Evolutionary conservation across 2,329 filamentous ascomycete species (phyloP).

Genomic region (Talaromyces sp.): DNA sequence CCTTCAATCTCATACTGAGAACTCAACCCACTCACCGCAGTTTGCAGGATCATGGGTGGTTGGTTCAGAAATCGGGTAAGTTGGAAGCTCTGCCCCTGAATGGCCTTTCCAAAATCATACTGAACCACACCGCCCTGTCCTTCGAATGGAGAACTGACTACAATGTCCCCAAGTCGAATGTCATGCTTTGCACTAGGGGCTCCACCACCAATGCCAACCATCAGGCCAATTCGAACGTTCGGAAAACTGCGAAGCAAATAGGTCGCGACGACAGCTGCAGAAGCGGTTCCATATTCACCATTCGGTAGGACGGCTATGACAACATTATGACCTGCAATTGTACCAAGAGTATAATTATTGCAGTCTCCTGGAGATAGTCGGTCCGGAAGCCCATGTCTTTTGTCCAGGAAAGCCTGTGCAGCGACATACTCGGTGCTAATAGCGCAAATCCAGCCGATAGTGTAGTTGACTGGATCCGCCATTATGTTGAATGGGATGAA

Average conservation of each 20-base stretch:
- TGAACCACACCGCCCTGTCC: slow-evolving; percentile 21
- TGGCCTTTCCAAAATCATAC: slow-evolving; percentile 23
- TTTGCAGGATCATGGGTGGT: slow-evolving; percentile 20
- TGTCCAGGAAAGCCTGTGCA: slow-evolving; percentile 41
- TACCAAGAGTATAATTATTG: slow-evolving; percentile 32
- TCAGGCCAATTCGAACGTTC: slow-evolving; percentile 36
- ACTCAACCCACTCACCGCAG: slow-evolving; percentile 19
- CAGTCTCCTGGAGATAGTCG: slow-evolving; percentile 22
- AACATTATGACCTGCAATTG: slow-evolving; percentile 30
- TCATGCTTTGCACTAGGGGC: slow-evolving; percentile 26
- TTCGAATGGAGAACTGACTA: slow-evolving; percentile 14
- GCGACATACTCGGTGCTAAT: slow-evolving; percentile 38
- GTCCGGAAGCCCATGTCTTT: slow-evolving; percentile 30
- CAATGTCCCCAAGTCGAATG: slow-evolving; percentile 32
- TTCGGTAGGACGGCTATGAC: slow-evolving; percentile 31
- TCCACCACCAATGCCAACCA: slow-evolving; percentile 46
- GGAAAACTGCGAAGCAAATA: slow-evolving; percentile 32
- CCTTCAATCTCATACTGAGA: slow-evolving; percentile 16
- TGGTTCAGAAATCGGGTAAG: slow-evolving; percentile 21
- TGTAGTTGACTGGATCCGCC: slow-evolving; percentile 22
- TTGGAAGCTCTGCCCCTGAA: slow-evolving; percentile 20
- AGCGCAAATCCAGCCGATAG: slow-evolving; percentile 40
- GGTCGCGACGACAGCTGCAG: slow-evolving; percentile 32
- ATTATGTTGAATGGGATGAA: background rate
- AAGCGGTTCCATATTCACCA: slow-evolving; percentile 29